Evolutionary conservation across 2,329 filamentous ascomycete species (phyloP).

Genomic region (Hypoxylon sp.): DNA sequence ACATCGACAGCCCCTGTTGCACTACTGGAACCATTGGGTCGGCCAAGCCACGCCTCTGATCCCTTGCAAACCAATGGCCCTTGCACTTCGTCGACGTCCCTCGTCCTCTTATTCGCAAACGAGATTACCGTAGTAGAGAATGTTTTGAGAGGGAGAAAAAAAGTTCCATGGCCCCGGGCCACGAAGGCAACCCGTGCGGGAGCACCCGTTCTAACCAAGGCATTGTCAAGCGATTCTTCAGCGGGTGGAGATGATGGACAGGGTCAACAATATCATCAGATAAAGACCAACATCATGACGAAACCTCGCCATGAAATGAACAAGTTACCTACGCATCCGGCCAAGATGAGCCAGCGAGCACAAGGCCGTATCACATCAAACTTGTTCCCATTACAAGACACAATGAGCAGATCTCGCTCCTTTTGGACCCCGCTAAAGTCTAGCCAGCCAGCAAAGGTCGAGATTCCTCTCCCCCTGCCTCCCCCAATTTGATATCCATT

Average conservation of each 20-base stretch:
- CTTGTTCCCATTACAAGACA: not conserved
- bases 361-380: not conserved
- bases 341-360: not conserved
- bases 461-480: not conserved
- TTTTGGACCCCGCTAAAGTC: conserved; percentile 9
- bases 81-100: conserved; percentile 16
- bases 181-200: conserved; percentile 22
- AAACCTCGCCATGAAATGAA: not conserved
- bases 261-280: not conserved
- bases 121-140: not conserved
- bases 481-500: conserved; percentile 3
- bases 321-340: not conserved
- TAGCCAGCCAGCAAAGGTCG: conserved; percentile 5
- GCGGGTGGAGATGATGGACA: conserved; percentile 1
- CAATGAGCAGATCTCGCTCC: not conserved
- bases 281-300: not conserved
- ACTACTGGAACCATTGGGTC: conserved; percentile 13
- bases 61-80: conserved; percentile 13
- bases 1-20: not conserved
- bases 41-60: conserved; percentile 10
- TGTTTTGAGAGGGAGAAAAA: conserved; percentile 5
- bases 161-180: conserved; percentile 19
- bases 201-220: conserved; percentile 14
- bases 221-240: not conserved
- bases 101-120: no score